Base-by-base conservation (phyloP, 306 rosid genomes). In the Vachellia pachyceras region DNA sequence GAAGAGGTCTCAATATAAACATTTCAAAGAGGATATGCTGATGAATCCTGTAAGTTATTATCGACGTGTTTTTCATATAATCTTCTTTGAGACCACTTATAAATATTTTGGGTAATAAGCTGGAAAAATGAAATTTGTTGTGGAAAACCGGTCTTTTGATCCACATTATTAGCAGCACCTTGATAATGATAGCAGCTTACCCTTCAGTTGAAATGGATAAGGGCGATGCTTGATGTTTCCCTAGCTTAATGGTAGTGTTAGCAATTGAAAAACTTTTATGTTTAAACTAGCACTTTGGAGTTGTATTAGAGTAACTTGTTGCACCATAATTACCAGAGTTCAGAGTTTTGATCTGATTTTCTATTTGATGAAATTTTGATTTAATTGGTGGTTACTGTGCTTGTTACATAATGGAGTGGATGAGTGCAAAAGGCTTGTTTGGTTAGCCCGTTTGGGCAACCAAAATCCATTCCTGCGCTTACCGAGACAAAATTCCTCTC, bases 31-130 rank as follows among this genome's bases (percentile, higher is more conserved):
- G 15, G 99, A 96, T 20, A 90, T 93, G 80, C 85, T 96, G 85
- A 90, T 92, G 99, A 96, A 96, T 89, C 99, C 99, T 80, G 99
- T 96, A 92, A 86, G 99, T 88, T 84, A 82, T 83, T 74, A 79
- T 36, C 22, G 10, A 14, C 14, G 29, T 71, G 3, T n/a, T 73
- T 45, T 69, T 20, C 1, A 12, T 65, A 73, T 22, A 37, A 66
- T 52, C 33, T 54, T 80, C 29, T 72, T 29, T 39, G 47, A 8
- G 65, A 37, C 45, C 10, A 60, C 33, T 39, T 40, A 9, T 40
- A 40, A n/a, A 68, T 68, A 17, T 35, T 40, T 68, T 40, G 25
- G 49, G 73, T 10, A 20, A 41, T 41, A 69, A 41, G 52, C 36
- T 69, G 29, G 73, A 69, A 69, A 20, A 69, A 41, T 41, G 73